These are phyloP conservation scores for Anisogramma anomala DNA, from an alignment of 2,329 filamentous ascomycete species.

Conservation along the genomic window DNA sequence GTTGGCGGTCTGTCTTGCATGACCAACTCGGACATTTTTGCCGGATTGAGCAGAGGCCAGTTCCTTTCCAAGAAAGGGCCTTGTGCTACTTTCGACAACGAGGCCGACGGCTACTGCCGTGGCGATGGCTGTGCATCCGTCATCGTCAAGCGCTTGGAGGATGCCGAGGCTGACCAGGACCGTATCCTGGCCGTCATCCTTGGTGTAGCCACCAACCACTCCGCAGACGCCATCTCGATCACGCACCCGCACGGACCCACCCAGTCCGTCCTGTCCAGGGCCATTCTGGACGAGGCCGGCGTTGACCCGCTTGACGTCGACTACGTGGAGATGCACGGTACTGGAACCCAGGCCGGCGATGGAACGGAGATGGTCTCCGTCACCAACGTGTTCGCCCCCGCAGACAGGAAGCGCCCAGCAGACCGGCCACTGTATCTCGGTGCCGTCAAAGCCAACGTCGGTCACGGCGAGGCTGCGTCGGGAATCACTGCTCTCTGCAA, in stretches of 20 bases:
- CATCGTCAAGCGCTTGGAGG: conserved; percentile 67
- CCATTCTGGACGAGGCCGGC: conserved; percentile 59
- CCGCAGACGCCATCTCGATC: conserved; percentile 68
- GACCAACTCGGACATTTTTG: conserved; percentile 72
- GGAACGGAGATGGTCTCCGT: conserved; percentile 73
- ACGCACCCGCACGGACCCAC: conserved; percentile 71
- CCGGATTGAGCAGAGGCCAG: conserved; percentile 62
- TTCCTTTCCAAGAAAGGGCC: conserved; percentile 67
- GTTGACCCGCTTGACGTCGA: conserved; percentile 66
- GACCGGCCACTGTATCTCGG: conserved; percentile 49
- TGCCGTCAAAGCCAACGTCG: conserved; percentile 52
- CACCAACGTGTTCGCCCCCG: conserved; percentile 40
- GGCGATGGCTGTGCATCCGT: conserved; percentile 65
- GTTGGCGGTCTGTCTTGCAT: conserved; percentile 68
- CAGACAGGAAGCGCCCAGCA: conserved; percentile 31
- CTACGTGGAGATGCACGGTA: conserved; percentile 86
- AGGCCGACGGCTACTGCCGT: conserved; percentile 72
- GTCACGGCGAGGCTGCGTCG: conserved; percentile 51
- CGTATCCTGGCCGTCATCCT: conserved; percentile 64
- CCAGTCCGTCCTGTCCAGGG: conserved; percentile 59
- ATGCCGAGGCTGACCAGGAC: conserved; percentile 68
- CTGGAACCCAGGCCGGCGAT: conserved; percentile 77
- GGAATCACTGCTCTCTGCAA: conserved; percentile 53
- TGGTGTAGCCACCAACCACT: conserved; percentile 69
- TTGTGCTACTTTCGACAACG: conserved; percentile 72